Evolutionary conservation across 495 filamentous ascomycete species (phyloP).

Genomic region (Talaromyces stipitatus): DNA sequence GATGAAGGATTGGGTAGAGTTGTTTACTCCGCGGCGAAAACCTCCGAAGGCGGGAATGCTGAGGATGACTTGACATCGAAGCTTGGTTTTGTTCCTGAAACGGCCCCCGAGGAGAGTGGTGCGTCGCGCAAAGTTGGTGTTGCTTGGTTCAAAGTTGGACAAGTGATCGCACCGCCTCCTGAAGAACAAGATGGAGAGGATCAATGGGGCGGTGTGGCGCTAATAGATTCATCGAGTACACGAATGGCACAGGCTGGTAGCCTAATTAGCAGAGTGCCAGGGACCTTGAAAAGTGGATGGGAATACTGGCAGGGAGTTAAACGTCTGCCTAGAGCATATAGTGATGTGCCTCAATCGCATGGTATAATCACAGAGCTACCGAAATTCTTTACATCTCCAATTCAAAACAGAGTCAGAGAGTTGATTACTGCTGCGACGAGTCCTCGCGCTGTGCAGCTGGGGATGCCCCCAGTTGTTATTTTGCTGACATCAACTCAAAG

Average conservation of each 20-base stretch:
- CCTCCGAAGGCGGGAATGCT: conserved; percentile 49
- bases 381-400: conserved; percentile 49
- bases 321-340: conserved; percentile 38
- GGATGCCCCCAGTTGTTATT: conserved; percentile 80
- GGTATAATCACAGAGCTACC: conserved; percentile 38
- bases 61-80: conserved; percentile 56
- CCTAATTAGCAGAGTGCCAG: conserved; percentile 67
- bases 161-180: conserved; percentile 49
- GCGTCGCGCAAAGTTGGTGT: conserved; percentile 47
- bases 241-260: conserved; percentile 84
- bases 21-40: conserved; percentile 53
- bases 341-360: conserved; percentile 29
- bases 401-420: conserved; percentile 74
- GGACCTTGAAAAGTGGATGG: conserved; percentile 68
- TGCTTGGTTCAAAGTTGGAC: conserved; percentile 84
- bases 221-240: conserved; percentile 74
- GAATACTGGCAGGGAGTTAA: conserved; percentile 76
- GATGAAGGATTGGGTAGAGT: conserved; percentile 73
- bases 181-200: conserved; percentile 56
- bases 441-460: conserved; percentile 74
- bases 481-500: conserved; percentile 84
- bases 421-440: conserved; percentile 83
- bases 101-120: conserved; percentile 8
- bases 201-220: conserved; percentile 74
- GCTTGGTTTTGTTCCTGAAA: conserved; percentile 28